phyloP scores from a whole-genome alignment of 306 rosid species.

The Medicago ruthenica region DNA sequence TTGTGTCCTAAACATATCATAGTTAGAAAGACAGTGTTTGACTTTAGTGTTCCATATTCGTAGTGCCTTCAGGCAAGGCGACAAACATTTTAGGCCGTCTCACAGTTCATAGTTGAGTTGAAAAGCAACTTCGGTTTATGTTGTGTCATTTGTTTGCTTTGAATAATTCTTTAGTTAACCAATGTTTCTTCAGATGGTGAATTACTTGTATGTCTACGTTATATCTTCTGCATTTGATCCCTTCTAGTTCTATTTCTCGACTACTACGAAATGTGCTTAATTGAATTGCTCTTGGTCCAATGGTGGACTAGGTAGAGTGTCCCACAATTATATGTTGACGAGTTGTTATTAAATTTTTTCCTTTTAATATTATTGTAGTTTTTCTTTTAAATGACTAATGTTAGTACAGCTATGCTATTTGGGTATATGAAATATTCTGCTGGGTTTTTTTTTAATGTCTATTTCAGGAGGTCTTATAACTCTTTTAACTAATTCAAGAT shows the following conservation, averaged over 20 bases:
- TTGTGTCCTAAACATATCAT: slow-evolving; percentile 35
- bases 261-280: neutral
- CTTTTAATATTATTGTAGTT: too few relatives aligned
- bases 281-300: neutral
- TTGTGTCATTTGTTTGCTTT: slow-evolving; percentile 30
- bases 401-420: too few relatives aligned
- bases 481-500: too few relatives aligned
- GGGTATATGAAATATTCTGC: too few relatives aligned
- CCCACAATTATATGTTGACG: too few relatives aligned
- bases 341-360: too few relatives aligned
- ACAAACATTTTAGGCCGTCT: slow-evolving; percentile 21
- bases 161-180: neutral
- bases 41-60: slow-evolving; percentile 23
- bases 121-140: slow-evolving; percentile 33
- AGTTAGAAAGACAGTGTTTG: slow-evolving; percentile 41
- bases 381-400: too few relatives aligned
- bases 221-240: neutral
- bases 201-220: too few relatives aligned
- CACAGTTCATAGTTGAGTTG: slow-evolving; percentile 40
- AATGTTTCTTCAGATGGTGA: too few relatives aligned
- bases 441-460: too few relatives aligned
- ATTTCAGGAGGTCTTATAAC: too few relatives aligned
- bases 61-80: slow-evolving; percentile 35
- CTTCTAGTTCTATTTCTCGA: neutral
- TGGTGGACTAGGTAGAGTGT: too few relatives aligned